Percentiles rank a stretch among this genome's conserved stretches.
Evolutionary conservation across 805 yeast species (phyloP).

Genomic region (Yamadazyma laniorum): DNA sequence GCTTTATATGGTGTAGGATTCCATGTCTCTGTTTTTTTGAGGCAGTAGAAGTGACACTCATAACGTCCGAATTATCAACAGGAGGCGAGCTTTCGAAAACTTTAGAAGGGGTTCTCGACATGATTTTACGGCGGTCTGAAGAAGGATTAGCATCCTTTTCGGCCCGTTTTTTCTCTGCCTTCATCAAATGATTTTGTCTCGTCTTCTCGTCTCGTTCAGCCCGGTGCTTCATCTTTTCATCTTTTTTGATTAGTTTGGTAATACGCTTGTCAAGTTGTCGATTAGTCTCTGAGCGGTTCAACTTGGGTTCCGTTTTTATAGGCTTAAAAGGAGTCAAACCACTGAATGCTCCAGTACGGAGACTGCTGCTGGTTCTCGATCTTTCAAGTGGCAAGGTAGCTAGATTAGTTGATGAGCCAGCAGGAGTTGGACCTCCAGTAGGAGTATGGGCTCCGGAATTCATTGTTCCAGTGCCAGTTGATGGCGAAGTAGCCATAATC

Average conservation of each 20-base stretch:
- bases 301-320: conserved; percentile 15
- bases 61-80: neutral
- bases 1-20: conserved; percentile 20
- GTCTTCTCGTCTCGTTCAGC: conserved; percentile 10
- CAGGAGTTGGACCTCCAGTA: neutral
- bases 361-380: conserved; percentile 18
- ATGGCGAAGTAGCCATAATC: neutral
- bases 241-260: conserved; percentile 30
- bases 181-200: conserved; percentile 13
- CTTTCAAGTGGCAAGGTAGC: conserved; percentile 11
- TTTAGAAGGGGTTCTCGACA: conserved; percentile 10
- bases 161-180: conserved; percentile 7
- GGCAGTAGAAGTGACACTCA: conserved; percentile 3
- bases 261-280: conserved; percentile 33
- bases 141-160: neutral
- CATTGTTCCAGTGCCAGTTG: neutral
- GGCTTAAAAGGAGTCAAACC: conserved; percentile 33
- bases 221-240: conserved; percentile 21
- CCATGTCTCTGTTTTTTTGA: conserved; percentile 17
- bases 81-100: conserved; percentile 12
- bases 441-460: neutral
- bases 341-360: conserved; percentile 18
- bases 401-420: conserved; percentile 2
- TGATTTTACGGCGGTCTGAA: neutral
- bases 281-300: conserved; percentile 17